phyloP scores from a whole-genome alignment of 2,329 filamentous ascomycete genomes.

The Xylaria sp. region DNA sequence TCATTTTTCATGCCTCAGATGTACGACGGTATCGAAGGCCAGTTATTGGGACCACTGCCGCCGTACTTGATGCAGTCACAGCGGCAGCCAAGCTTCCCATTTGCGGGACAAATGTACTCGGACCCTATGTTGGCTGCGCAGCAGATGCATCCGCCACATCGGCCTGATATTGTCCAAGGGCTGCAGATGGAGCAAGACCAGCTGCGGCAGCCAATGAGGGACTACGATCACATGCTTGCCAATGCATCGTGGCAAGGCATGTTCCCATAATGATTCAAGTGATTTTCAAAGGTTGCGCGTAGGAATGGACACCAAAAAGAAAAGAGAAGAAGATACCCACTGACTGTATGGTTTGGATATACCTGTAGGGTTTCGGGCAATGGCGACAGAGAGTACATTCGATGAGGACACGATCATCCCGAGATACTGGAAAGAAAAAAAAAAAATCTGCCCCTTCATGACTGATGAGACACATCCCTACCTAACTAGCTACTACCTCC shows the following conservation, averaged over 20 bases:
- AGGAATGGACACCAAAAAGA: slow-evolving; percentile 1
- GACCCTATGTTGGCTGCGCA: slow-evolving; percentile 40
- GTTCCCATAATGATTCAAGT: slow-evolving; percentile 27
- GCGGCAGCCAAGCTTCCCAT: slow-evolving; percentile 38
- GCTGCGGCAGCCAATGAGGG: slow-evolving; percentile 35
- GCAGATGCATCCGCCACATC: slow-evolving; percentile 32
- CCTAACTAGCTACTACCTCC: background rate
- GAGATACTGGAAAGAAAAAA: background rate
- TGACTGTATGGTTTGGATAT: slow-evolving; percentile 18
- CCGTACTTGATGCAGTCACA: slow-evolving; percentile 61
- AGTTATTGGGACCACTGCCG: slow-evolving; percentile 65
- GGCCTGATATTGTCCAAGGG: slow-evolving; percentile 24
- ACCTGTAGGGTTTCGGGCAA: slow-evolving; percentile 12
- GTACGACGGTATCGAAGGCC: slow-evolving; percentile 65
- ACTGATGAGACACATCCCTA: slow-evolving; percentile 10
- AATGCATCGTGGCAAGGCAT: slow-evolving; percentile 31
- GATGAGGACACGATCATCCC: slow-evolving; percentile 3
- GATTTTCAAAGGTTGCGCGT: slow-evolving; percentile 7
- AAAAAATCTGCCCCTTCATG: slow-evolving; percentile 4
- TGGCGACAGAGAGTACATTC: background rate
- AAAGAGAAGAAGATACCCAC: slow-evolving; percentile 26
- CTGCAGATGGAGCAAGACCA: slow-evolving; percentile 24
- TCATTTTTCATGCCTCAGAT: slow-evolving; percentile 49
- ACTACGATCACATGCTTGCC: slow-evolving; percentile 48
- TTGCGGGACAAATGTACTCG: slow-evolving; percentile 42